Conservation (phyloP, 768 basidiomycete genomes). For the Suillus plorans region DNA sequence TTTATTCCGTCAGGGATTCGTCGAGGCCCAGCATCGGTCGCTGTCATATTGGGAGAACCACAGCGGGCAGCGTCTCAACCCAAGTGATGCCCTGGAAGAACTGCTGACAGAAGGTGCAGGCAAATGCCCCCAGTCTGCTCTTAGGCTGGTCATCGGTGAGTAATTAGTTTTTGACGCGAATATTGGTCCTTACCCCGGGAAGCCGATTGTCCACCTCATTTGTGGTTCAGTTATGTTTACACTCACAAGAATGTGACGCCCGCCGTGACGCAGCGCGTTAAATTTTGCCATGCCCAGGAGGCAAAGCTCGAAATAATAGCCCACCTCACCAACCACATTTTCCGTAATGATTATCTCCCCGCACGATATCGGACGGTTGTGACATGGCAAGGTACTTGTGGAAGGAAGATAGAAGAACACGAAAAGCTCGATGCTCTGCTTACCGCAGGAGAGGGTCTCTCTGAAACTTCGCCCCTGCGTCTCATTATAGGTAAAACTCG, state of each 20-base stretch:
- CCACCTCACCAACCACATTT: slow-evolving; percentile 50
- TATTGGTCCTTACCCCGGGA: not conserved
- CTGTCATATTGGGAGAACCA: slow-evolving; percentile 45
- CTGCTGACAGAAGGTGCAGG: slow-evolving; percentile 38
- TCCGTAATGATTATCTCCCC: slow-evolving; percentile 38
- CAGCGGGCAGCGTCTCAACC: slow-evolving; percentile 37
- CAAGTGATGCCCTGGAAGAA: slow-evolving; percentile 36
- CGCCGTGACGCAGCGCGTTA: slow-evolving; percentile 43
- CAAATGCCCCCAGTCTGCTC: slow-evolving; percentile 41
- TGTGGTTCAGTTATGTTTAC: slow-evolving; percentile 49
- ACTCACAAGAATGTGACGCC: slow-evolving; percentile 30
- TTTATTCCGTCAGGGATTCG: slow-evolving; percentile 44
- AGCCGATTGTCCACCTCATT: slow-evolving; percentile 40
- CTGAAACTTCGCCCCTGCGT: slow-evolving; percentile 18
- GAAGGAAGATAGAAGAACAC: slow-evolving; percentile 31
- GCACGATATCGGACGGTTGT: slow-evolving; percentile 37
- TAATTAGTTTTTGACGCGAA: slow-evolving; percentile 1
- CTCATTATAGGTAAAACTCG: slow-evolving; percentile 20
- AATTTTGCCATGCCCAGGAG: slow-evolving; percentile 31
- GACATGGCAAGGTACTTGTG: slow-evolving; percentile 41
- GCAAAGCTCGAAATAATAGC: slow-evolving; percentile 39
- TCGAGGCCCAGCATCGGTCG: slow-evolving; percentile 43
- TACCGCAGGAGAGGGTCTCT: slow-evolving; percentile 15
- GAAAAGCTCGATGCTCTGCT: slow-evolving; percentile 25
- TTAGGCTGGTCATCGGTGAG: slow-evolving; percentile 48